Evolutionary conservation across 2,329 filamentous ascomycete genomes (phyloP).

Genomic region (Fusarium sulawesiense): DNA sequence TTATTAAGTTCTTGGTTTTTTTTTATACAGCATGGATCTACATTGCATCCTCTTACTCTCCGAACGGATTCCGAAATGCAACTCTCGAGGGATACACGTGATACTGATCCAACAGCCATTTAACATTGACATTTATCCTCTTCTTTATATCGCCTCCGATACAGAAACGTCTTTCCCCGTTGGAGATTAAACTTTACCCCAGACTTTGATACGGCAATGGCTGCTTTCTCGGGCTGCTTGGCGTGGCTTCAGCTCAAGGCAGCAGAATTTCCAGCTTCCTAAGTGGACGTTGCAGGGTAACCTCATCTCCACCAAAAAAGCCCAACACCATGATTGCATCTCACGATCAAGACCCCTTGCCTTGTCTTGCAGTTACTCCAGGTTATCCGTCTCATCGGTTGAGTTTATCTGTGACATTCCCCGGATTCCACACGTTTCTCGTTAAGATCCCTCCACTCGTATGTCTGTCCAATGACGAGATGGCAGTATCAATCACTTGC

Average conservation of each 20-base stretch:
- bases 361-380: constrained; percentile 8
- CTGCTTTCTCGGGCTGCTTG: constrained; percentile 9
- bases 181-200: not conserved
- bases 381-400: constrained; percentile 3
- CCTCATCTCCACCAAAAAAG: constrained; percentile 33
- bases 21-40: constrained; percentile 1
- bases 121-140: not conserved
- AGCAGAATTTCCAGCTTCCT: constrained; percentile 36
- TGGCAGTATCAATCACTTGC: constrained; percentile 9
- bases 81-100: not conserved
- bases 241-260: constrained; percentile 32
- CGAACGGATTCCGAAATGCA: not conserved
- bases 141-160: not conserved
- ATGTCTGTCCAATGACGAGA: constrained; percentile 20
- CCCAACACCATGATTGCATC: constrained; percentile 2
- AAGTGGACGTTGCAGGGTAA: constrained; percentile 27
- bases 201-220: not conserved
- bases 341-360: constrained; percentile 5
- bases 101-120: not conserved
- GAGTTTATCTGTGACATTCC: constrained; percentile 1
- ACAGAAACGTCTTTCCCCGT: not conserved
- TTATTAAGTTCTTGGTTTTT: not conserved
- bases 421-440: constrained; percentile 34
- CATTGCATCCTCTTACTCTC: not conserved
- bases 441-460: constrained; percentile 8